phyloP scores from a whole-genome alignment of 352 stramenopile species.

The Phytophthora uliginosa region DNA sequence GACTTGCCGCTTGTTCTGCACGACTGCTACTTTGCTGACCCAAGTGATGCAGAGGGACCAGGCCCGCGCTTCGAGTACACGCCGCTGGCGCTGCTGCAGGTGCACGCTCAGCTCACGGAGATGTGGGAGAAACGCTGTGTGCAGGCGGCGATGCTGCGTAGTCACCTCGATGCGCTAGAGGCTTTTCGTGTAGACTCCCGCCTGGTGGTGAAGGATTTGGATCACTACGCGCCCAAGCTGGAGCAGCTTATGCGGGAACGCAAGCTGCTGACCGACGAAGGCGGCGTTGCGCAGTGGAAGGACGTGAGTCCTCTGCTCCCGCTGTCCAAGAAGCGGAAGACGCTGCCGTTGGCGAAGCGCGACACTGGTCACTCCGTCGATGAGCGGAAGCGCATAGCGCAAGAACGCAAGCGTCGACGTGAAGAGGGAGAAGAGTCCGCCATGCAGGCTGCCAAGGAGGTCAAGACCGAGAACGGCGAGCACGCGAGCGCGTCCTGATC shows the following conservation, averaged over 20 bases:
- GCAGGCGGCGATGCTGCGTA: constrained; percentile 78
- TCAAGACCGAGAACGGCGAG: constrained; percentile 24
- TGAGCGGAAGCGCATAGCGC: constrained; percentile 80
- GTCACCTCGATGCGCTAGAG: constrained; percentile 74
- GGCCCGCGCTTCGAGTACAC: constrained; percentile 77
- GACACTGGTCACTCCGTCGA: constrained; percentile 84
- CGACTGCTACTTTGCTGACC: constrained; percentile 94
- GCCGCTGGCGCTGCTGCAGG: constrained; percentile 78
- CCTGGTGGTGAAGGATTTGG: constrained; percentile 67
- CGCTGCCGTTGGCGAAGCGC: constrained; percentile 71
- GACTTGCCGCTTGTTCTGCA: constrained; percentile 98
- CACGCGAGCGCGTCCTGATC: constrained; percentile 21
- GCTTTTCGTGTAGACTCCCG: constrained; percentile 51
- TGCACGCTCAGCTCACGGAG: constrained; percentile 81
- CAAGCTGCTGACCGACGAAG: constrained; percentile 48
- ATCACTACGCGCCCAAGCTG: constrained; percentile 79
- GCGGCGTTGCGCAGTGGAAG: constrained; percentile 48
- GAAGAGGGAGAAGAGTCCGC: constrained; percentile 32
- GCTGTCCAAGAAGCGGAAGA: constrained; percentile 63
- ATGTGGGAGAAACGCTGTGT: constrained; percentile 89
- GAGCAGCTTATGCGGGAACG: constrained; percentile 82
- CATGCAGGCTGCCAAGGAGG: constrained; percentile 18
- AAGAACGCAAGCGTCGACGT: constrained; percentile 79
- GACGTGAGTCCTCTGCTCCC: constrained; percentile 65
- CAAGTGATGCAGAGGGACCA: constrained; percentile 16